Percentiles rank a stretch among this genome's conserved stretches.
Conservation (phyloP, 1,284 basidiomycete genomes). For the Leccinum subatratum region DNA sequence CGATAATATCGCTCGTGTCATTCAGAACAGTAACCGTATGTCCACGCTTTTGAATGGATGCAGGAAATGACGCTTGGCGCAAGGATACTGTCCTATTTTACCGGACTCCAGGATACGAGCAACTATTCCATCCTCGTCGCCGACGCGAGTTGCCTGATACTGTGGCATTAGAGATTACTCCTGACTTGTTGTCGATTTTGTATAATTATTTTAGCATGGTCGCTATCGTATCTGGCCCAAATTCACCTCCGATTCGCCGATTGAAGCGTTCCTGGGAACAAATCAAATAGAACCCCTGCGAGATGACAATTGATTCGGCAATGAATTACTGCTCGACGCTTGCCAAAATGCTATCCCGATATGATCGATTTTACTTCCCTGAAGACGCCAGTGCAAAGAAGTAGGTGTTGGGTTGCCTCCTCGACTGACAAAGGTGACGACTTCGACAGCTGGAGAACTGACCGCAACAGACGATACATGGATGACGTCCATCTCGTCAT, state of each 20-base stretch:
- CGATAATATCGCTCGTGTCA: conserved; percentile 85
- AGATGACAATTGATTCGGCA: too few relatives aligned
- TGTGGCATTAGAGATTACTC: background rate
- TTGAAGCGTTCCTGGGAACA: conserved; percentile 95
- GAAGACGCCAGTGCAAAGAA: background rate
- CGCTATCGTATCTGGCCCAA: conserved; percentile 92
- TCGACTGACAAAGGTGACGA: background rate
- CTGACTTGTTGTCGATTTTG: conserved; percentile 64
- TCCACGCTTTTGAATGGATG: conserved; percentile 7
- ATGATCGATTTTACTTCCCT: background rate
- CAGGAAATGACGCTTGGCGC: conserved; percentile 6
- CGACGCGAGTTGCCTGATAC: conserved; percentile 61
- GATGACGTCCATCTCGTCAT: background rate
- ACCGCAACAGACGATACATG: background rate
- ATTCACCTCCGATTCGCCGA: conserved; percentile 89
- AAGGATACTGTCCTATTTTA: conserved; percentile 82
- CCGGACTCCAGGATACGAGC: conserved; percentile 83
- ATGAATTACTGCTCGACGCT: too few relatives aligned
- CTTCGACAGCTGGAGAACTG: background rate
- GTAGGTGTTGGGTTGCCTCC: background rate
- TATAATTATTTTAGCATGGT: conserved; percentile 97
- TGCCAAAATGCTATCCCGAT: background rate
- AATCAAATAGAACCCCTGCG: conserved; percentile 23
- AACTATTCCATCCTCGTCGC: conserved; percentile 76
- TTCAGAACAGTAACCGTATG: conserved; percentile 88